Evolutionary conservation across 2,329 filamentous ascomycete genomes (phyloP).

Genomic region (Pseudogymnoascus sp.): DNA sequence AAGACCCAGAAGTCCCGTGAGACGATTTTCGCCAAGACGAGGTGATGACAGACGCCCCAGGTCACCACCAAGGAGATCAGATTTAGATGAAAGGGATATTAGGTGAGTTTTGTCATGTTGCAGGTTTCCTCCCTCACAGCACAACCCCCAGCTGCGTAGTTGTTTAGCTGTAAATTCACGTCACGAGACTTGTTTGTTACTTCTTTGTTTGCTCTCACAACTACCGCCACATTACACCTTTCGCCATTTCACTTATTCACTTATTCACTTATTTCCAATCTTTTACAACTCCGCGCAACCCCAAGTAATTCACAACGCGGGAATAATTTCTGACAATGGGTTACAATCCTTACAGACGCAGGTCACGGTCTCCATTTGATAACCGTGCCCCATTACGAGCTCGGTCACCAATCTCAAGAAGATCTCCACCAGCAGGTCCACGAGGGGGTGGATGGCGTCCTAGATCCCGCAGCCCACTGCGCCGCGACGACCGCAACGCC

Average conservation of each 20-base stretch:
- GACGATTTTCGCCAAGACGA: constrained; percentile 30
- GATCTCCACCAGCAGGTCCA: constrained; percentile 31
- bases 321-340: constrained; percentile 6
- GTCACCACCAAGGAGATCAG: constrained; percentile 25
- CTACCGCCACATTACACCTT: not conserved
- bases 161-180: constrained; percentile 1
- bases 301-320: not conserved
- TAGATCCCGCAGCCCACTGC: constrained; percentile 47
- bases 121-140: not conserved
- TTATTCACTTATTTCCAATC: not conserved
- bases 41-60: constrained; percentile 33
- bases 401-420: constrained; percentile 26
- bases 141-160: not conserved
- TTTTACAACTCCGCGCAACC: not conserved
- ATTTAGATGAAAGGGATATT: constrained; percentile 19
- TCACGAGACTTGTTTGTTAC: constrained; percentile 1
- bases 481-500: constrained; percentile 39
- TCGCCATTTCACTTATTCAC: not conserved
- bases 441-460: constrained; percentile 22
- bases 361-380: constrained; percentile 30
- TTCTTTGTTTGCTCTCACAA: not conserved
- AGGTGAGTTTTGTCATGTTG: constrained; percentile 10
- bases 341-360: constrained; percentile 21
- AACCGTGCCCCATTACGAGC: constrained; percentile 23
- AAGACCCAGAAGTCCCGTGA: constrained; percentile 24